Evolutionary conservation across 805 yeast species (phyloP).

Genomic region (Wickerhamiella kurtzmanii): DNA sequence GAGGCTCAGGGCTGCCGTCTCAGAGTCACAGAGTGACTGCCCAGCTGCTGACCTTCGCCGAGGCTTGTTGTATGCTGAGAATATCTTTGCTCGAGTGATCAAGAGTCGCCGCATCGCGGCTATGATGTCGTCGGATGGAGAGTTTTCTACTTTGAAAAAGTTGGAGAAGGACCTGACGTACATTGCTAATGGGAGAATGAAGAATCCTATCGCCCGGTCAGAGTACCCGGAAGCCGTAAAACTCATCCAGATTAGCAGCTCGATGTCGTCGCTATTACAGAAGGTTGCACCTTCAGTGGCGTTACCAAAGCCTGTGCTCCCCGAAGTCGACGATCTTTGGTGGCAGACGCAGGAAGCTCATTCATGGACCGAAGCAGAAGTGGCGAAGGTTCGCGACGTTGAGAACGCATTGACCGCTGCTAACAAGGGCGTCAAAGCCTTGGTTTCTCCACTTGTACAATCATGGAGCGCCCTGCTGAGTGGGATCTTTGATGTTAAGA

Average conservation of each 20-base stretch:
- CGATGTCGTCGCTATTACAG: background rate
- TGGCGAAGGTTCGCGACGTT: background rate
- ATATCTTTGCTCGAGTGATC: slow-evolving; percentile 46
- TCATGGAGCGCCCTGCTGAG: background rate
- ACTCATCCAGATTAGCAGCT: background rate
- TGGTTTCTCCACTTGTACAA: background rate
- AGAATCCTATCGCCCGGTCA: background rate
- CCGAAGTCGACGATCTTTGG: background rate
- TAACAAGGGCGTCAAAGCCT: background rate
- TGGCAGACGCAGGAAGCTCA: background rate
- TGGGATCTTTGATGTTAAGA: background rate
- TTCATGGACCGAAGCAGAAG: background rate
- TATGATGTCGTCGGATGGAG: background rate
- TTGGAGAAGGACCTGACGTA: background rate
- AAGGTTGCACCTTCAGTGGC: background rate
- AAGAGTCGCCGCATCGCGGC: slow-evolving; percentile 17
- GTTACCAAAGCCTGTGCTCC: background rate
- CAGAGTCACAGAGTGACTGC: slow-evolving; percentile 48
- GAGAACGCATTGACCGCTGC: background rate
- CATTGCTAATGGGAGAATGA: slow-evolving; percentile 19
- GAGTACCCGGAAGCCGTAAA: background rate
- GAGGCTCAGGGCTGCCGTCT: slow-evolving; percentile 51
- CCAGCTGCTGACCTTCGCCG: slow-evolving; percentile 62
- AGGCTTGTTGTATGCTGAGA: slow-evolving; percentile 66
- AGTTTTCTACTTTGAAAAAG: background rate